phyloP scores from a whole-genome alignment of 371 early-diverging fungal species.

The Rhizopus microsporus region DNA sequence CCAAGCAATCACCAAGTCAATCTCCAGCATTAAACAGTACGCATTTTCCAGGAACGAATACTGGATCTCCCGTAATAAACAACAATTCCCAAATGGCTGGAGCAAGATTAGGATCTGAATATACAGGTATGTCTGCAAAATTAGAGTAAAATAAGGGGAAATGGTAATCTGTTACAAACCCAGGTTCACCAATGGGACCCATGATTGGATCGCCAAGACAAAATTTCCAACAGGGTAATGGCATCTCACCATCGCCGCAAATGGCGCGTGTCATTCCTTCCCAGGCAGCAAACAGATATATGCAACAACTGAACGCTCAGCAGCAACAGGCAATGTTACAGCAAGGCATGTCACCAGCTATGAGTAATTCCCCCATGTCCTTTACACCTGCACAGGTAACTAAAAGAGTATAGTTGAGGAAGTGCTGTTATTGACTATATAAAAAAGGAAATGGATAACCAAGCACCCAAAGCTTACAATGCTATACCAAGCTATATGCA shows the following conservation, averaged over 20 bases:
- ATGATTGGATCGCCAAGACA: conserved; percentile 34
- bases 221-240: conserved; percentile 25
- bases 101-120: conserved; percentile 31
- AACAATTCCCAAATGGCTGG: conserved; percentile 39
- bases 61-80: conserved; percentile 33
- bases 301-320: conserved; percentile 28
- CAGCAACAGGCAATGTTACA: conserved; percentile 12
- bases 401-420: neutral
- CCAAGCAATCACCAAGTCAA: conserved; percentile 48
- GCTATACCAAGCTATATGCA: conserved; percentile 25
- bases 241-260: conserved; percentile 32
- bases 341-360: conserved; percentile 24
- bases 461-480: conserved; percentile 14
- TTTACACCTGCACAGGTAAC: conserved; percentile 26
- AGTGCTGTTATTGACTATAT: neutral
- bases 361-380: conserved; percentile 23
- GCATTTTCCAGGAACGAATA: conserved; percentile 26
- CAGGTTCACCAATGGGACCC: conserved; percentile 37
- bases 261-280: conserved; percentile 45
- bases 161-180: neutral
- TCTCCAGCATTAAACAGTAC: conserved; percentile 43
- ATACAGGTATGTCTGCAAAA: conserved; percentile 28
- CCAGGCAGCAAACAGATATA: conserved; percentile 37
- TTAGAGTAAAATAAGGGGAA: neutral
- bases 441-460: conserved; percentile 8